These are phyloP conservation scores for Hyaloscypha finlandica DNA, from an alignment of 495 filamentous ascomycete genomes.

Conservation along the genomic window DNA sequence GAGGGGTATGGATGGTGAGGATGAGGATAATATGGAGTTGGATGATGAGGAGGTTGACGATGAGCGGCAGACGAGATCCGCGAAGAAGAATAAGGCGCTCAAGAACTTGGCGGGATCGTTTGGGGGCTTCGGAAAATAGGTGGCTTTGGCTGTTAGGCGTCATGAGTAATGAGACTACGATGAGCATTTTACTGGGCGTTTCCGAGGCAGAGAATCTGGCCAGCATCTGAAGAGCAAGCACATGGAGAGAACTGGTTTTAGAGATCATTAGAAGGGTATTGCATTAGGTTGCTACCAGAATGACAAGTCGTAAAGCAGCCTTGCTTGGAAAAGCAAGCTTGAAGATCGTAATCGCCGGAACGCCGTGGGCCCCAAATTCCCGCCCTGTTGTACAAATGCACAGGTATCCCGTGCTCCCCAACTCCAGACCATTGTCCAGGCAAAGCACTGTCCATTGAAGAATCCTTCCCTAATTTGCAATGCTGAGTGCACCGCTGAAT, in stretches of 20 bases:
- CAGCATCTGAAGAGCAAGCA: slow-evolving; percentile 1
- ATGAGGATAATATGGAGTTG: slow-evolving; percentile 62
- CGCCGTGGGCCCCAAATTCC: background rate
- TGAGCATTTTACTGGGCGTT: background rate
- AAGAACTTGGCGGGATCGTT: slow-evolving; percentile 2
- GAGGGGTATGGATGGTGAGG: slow-evolving; percentile 48
- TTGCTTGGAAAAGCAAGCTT: background rate
- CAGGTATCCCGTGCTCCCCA: background rate
- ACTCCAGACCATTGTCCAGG: background rate
- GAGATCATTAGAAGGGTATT: slow-evolving; percentile 34
- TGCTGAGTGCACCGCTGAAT: background rate
- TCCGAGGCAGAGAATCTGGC: background rate
- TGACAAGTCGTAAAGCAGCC: slow-evolving; percentile 8
- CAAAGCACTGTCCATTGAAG: background rate
- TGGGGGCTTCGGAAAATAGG: slow-evolving; percentile 1
- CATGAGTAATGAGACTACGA: slow-evolving; percentile 11
- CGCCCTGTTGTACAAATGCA: background rate
- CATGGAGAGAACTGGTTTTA: slow-evolving; percentile 12
- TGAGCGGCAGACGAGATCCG: slow-evolving; percentile 24
- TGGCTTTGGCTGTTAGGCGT: background rate
- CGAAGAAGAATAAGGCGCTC: slow-evolving; percentile 31
- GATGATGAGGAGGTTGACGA: slow-evolving; percentile 44
- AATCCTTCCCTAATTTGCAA: slow-evolving; percentile 13
- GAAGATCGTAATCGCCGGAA: background rate
- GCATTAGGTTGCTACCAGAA: slow-evolving; percentile 13